These are phyloP conservation scores for Pseudogymnoascus pannorum DNA, from an alignment of 2,329 filamentous ascomycete genomes.

Conservation along the genomic window DNA sequence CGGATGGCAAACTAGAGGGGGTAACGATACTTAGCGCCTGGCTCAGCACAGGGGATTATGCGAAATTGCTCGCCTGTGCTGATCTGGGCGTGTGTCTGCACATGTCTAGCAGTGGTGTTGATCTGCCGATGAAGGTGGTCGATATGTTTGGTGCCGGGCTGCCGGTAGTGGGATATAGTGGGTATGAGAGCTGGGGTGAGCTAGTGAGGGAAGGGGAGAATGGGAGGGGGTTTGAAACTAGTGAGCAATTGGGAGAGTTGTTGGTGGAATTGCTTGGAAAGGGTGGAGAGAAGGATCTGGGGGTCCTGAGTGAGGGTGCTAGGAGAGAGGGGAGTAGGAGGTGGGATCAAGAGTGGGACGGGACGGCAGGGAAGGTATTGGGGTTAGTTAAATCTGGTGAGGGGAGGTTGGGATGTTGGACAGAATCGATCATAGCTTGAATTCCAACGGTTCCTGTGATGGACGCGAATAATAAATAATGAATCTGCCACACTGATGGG, in stretches of 20 bases:
- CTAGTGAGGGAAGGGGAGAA: slow-evolving; percentile 84
- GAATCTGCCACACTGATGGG: background rate
- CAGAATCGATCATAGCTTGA: background rate
- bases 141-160: slow-evolving; percentile 97
- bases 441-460: background rate
- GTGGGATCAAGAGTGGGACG: slow-evolving; percentile 93
- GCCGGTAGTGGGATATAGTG: slow-evolving; percentile 79
- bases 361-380: slow-evolving; percentile 67
- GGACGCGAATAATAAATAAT: background rate
- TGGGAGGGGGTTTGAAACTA: slow-evolving; percentile 73
- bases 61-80: slow-evolving; percentile 71
- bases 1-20: slow-evolving; percentile 55
- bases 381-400: slow-evolving; percentile 31
- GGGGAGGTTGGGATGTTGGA: background rate
- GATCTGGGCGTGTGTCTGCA: slow-evolving; percentile 89
- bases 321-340: slow-evolving; percentile 64
- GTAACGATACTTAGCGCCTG: slow-evolving; percentile 75
- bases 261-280: slow-evolving; percentile 57
- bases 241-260: slow-evolving; percentile 55
- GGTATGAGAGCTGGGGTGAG: slow-evolving; percentile 83
- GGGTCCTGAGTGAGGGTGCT: slow-evolving; percentile 59
- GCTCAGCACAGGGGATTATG: slow-evolving; percentile 79
- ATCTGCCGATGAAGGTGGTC: slow-evolving; percentile 97
- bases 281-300: slow-evolving; percentile 47
- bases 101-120: slow-evolving; percentile 87